Conservation (phyloP, 2,329 filamentous ascomycete genomes). For the Dactylellina drechsleri region DNA sequence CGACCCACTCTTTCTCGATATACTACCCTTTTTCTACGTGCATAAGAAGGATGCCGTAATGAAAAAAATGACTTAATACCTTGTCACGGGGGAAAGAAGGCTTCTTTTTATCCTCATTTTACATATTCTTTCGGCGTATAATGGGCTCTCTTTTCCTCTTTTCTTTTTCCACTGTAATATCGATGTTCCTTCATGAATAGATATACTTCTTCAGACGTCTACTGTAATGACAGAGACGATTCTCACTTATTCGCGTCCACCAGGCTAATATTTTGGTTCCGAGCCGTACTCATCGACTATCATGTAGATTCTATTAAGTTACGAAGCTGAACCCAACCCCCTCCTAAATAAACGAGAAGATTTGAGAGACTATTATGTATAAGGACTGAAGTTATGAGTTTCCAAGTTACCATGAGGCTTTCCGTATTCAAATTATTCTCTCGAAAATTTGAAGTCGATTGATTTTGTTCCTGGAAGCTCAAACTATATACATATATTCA, state of each 20-base stretch:
- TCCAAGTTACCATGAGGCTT: no score
- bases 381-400: no score
- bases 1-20: constrained; percentile 16
- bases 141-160: constrained; percentile 43
- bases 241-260: not conserved
- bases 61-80: constrained; percentile 48
- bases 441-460: no score
- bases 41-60: constrained; percentile 49
- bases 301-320: no score
- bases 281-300: no score
- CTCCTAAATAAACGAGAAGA: no score
- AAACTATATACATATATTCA: no score
- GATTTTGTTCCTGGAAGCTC: no score
- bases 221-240: constrained; percentile 25
- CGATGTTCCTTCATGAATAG: constrained; percentile 55
- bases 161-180: constrained; percentile 50
- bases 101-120: constrained; percentile 48
- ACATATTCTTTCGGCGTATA: constrained; percentile 55
- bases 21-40: constrained; percentile 33
- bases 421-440: no score
- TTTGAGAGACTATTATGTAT: no score
- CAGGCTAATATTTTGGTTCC: no score
- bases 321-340: no score
- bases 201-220: constrained; percentile 49
- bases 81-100: constrained; percentile 39